Evolutionary conservation across 331 rosid genomes (phyloP).

Genomic region (Rhamnella rubrinervis): DNA sequence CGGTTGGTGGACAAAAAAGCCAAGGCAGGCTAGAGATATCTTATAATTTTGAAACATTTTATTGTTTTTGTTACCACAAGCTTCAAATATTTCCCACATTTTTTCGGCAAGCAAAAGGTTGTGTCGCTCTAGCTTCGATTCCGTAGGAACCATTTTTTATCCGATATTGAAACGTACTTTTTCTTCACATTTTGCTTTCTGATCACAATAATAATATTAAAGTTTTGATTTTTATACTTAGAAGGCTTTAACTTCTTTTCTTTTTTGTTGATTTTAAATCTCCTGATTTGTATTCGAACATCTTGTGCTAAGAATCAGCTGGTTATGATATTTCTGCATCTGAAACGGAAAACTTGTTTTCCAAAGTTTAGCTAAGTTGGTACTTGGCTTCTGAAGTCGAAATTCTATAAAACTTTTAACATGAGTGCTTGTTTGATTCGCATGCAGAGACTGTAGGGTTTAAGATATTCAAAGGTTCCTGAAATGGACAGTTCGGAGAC

Average conservation of each 20-base stretch:
- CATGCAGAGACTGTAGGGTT: slow-evolving; percentile 42
- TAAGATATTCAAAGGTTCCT: slow-evolving; percentile 23
- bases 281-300: too few relatives aligned
- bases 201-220: too few relatives aligned
- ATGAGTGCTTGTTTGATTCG: slow-evolving; percentile 7
- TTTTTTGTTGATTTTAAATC: too few relatives aligned
- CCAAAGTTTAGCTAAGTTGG: too few relatives aligned
- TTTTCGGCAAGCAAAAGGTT: background rate
- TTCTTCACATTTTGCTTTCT: background rate
- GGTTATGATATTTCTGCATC: too few relatives aligned
- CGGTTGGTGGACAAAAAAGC: slow-evolving; percentile 16
- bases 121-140: background rate
- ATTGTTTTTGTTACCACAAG: background rate
- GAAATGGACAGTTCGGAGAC: slow-evolving; percentile 66
- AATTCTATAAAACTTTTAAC: background rate
- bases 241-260: too few relatives aligned
- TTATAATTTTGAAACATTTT: background rate
- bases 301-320: too few relatives aligned
- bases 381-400: background rate
- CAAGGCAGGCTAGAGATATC: slow-evolving; percentile 4
- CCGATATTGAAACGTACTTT: background rate
- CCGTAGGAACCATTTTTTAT: background rate
- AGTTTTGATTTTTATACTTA: too few relatives aligned
- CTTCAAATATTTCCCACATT: background rate
- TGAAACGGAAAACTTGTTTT: too few relatives aligned